These are phyloP conservation scores for Grigorovia humatica DNA, from an alignment of 805 yeast species.

Conservation along the genomic window DNA sequence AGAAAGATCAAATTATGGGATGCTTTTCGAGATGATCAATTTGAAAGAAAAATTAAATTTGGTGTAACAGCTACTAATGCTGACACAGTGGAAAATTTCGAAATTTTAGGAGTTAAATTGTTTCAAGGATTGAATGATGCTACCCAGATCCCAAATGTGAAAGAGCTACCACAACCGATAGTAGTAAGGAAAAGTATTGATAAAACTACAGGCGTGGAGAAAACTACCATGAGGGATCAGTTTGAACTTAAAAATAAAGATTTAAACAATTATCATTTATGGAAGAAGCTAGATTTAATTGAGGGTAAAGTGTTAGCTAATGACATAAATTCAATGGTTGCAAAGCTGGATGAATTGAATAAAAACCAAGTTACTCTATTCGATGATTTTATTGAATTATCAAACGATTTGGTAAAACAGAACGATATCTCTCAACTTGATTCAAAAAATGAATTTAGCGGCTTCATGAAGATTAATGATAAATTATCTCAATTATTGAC, in stretches of 20 bases:
- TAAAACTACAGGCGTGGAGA: constrained; percentile 26
- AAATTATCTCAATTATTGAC: constrained; percentile 22
- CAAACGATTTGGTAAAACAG: background rate
- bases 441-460: constrained; percentile 14
- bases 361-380: constrained; percentile 18
- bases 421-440: background rate
- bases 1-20: constrained; percentile 39
- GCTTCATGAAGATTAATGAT: constrained; percentile 20
- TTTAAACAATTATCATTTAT: constrained; percentile 18
- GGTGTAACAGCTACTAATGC: constrained; percentile 46
- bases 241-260: constrained; percentile 15
- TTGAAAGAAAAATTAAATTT: constrained; percentile 30
- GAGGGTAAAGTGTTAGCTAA: constrained; percentile 29
- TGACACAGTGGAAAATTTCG: constrained; percentile 46
- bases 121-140: constrained; percentile 45
- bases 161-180: constrained; percentile 35
- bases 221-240: constrained; percentile 19
- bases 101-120: constrained; percentile 47
- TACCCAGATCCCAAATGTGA: constrained; percentile 48
- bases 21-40: background rate
- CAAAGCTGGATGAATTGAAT: constrained; percentile 15
- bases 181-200: constrained; percentile 34
- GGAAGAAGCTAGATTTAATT: constrained; percentile 23
- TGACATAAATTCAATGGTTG: constrained; percentile 22
- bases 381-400: constrained; percentile 12